phyloP scores from a whole-genome alignment of 371 early-diverging fungal genomes.

The Blakeslea trispora region DNA sequence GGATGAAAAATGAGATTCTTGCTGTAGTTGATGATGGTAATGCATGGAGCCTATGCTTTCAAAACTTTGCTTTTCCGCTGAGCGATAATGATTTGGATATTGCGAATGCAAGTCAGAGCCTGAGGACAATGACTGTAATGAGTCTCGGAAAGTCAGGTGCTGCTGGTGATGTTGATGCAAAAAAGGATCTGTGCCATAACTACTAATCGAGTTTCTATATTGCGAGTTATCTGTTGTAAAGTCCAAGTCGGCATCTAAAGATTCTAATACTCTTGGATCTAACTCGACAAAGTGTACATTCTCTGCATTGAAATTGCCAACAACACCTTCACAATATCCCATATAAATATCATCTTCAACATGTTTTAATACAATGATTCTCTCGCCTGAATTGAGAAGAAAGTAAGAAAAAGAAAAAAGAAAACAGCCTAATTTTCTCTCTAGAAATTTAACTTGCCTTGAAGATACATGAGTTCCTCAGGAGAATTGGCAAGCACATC shows the following conservation, averaged over 20 bases:
- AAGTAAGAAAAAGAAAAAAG: too few relatives aligned
- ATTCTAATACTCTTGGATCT: constrained; percentile 52
- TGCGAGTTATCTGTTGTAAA: constrained; percentile 25
- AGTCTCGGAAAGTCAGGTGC: constrained; percentile 15
- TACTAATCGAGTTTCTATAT: constrained; percentile 25
- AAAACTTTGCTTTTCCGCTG: constrained; percentile 28
- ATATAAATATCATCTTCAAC: constrained; percentile 47
- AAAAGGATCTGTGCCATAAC: constrained; percentile 21
- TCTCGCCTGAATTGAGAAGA: constrained; percentile 35
- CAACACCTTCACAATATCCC: constrained; percentile 63
- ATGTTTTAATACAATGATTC: constrained; percentile 48
- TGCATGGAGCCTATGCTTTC: constrained; percentile 30
- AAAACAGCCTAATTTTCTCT: too few relatives aligned
- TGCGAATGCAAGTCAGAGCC: constrained; percentile 23
- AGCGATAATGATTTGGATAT: constrained; percentile 19
- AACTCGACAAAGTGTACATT: constrained; percentile 61
- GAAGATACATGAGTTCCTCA: constrained; percentile 60
- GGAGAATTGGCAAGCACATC: constrained; percentile 54
- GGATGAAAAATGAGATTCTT: constrained; percentile 5
- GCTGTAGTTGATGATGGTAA: constrained; percentile 17
- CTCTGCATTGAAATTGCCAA: constrained; percentile 58
- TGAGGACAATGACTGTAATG: constrained; percentile 28
- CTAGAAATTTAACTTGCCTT: constrained; percentile 45
- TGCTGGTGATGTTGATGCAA: constrained; percentile 1
- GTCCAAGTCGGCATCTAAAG: constrained; percentile 45